Evolutionary conservation across 768 basidiomycete genomes (phyloP).

Genomic region (Candolleomyces eurysporus): DNA sequence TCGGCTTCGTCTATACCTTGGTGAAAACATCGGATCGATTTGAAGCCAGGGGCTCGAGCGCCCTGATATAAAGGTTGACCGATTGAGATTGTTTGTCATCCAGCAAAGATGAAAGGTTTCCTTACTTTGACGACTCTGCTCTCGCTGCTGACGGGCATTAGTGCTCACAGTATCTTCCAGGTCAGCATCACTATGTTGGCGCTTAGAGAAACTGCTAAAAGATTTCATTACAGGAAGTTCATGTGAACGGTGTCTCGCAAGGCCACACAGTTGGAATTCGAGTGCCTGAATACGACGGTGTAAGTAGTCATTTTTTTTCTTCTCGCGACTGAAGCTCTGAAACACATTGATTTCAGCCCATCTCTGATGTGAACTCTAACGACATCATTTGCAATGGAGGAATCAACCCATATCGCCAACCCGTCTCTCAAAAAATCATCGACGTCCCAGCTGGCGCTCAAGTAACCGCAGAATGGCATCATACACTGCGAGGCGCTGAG

Average conservation of each 20-base stretch:
- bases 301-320: constrained; percentile 7
- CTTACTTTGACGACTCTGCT: constrained; percentile 23
- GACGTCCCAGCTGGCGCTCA: constrained; percentile 50
- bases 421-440: constrained; percentile 43
- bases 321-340: neutral
- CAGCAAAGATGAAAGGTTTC: constrained; percentile 22
- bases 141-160: constrained; percentile 30
- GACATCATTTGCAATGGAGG: constrained; percentile 60
- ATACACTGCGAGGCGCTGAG: constrained; percentile 42
- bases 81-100: neutral
- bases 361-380: constrained; percentile 55
- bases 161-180: constrained; percentile 56
- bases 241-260: constrained; percentile 45
- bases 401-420: constrained; percentile 51
- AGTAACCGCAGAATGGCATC: constrained; percentile 54
- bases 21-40: constrained; percentile 2
- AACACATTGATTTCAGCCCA: constrained; percentile 36
- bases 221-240: constrained; percentile 32
- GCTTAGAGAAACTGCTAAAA: neutral
- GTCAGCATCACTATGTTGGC: constrained; percentile 3
- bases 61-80: neutral
- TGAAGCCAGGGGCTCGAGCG: neutral
- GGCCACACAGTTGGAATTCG: constrained; percentile 38
- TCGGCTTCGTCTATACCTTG: neutral
- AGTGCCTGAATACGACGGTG: constrained; percentile 39